A percentile compares a stretch with the other conserved stretches of the same genome.
These are phyloP conservation scores for Didymella keratinophila DNA, from an alignment of 2,329 filamentous ascomycete genomes.

Conservation along the genomic window DNA sequence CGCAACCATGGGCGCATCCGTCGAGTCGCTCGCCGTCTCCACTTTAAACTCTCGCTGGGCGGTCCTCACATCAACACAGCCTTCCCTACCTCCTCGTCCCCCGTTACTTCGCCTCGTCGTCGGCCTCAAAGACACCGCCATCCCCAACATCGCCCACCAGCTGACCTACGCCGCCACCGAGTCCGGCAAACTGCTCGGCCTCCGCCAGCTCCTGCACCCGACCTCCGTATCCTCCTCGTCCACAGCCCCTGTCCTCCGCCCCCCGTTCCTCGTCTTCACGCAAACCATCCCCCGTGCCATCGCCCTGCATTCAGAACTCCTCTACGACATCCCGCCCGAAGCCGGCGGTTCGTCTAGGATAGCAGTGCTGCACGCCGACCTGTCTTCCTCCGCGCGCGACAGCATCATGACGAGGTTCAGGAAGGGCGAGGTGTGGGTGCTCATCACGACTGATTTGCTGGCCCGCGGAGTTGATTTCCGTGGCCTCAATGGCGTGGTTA, in stretches of 20 bases:
- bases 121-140: slow-evolving; percentile 94
- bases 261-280: slow-evolving; percentile 94
- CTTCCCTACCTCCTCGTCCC: slow-evolving; percentile 34
- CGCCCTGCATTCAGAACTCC: slow-evolving; percentile 86
- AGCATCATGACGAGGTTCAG: slow-evolving; percentile 89
- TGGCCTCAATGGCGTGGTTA: slow-evolving; percentile 94
- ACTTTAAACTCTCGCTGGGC: slow-evolving; percentile 57
- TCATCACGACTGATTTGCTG: slow-evolving; percentile 94
- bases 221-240: slow-evolving; percentile 62
- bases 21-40: slow-evolving; percentile 79
- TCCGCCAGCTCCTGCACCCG: slow-evolving; percentile 88
- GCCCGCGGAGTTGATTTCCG: slow-evolving; percentile 93
- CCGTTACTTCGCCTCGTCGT: slow-evolving; percentile 85
- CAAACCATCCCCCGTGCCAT: slow-evolving; percentile 93
- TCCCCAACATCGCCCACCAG: slow-evolving; percentile 89
- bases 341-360: slow-evolving; percentile 86
- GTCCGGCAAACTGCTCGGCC: slow-evolving; percentile 87
- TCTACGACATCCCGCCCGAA: slow-evolving; percentile 90
- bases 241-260: slow-evolving; percentile 66
- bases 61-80: slow-evolving; percentile 18
- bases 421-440: slow-evolving; percentile 90
- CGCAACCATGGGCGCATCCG: slow-evolving; percentile 93
- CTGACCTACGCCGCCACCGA: slow-evolving; percentile 92
- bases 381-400: slow-evolving; percentile 77
- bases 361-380: slow-evolving; percentile 86